Base-by-base conservation (phyloP, 2,329 filamentous ascomycete genomes). In the Westerdykella sp. region DNA sequence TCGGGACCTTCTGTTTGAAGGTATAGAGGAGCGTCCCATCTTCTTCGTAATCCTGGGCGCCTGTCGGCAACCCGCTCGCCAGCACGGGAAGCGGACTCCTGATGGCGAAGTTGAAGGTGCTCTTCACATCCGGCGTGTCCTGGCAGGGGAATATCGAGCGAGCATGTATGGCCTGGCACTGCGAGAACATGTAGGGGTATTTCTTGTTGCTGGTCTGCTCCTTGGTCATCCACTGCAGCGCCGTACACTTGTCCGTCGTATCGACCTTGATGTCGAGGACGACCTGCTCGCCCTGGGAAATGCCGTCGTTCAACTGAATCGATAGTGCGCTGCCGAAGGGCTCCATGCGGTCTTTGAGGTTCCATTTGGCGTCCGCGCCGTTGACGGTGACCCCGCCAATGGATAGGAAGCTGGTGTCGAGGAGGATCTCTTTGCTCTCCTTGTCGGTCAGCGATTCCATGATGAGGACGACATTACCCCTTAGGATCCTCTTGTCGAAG, bases 111-210 rank as follows among this genome's bases (percentile, higher is more conserved):
- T 83, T 82, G 69, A 90, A 89, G 1, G 89, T 94, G n/a, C 87
- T 89, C 73, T 98, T 98, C 58, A 96, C 86, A 65, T 96, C 91
- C 3, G 93, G 93, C 1, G 93, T 97, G 63, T 98, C 93, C 72
- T 97, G 91, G 69, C 91, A 97, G 6, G 93, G 93, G 67, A 97
- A 95, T 48, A 97, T 79, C 38, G 89, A 95, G 47, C 93, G 83
- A 35, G 87, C 88, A 60, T 97, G 90, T 60, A 96, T 97, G 42
- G 91, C 90, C 73, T 98, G 91, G 67, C 90, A 95, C 73, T 97
- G 93, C 36, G 87, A 94, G 73, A 97, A 97, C 83, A 97, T 91
- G 69, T 96, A 97, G 1, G 91, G 91, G 54, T 94, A 85, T 69
- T 89, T 93, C 73, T 89, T 90, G 77, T 95, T 96, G 45, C 87